Base-by-base conservation (phyloP, 768 basidiomycete genomes). In the Lenzites betulinus region DNA sequence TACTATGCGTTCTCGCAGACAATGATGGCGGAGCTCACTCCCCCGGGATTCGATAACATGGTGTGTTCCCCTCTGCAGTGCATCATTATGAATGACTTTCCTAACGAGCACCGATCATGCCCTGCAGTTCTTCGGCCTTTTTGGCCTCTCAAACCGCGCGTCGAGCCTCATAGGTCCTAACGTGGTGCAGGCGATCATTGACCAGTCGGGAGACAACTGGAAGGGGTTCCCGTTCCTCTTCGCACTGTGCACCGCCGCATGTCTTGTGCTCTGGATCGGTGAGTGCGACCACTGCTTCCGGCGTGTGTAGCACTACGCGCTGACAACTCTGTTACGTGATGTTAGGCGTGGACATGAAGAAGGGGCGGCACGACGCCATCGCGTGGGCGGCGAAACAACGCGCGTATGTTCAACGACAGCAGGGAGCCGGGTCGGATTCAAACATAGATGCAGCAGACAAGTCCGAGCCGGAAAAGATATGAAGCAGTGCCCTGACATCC, bases 21-120 rank as follows among this genome's bases (percentile, higher is more conserved):
- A 0, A 89, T 91, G 88, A 92, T 92, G 90, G 89, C 90, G 0
- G 93, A 95, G 71, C 82, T 95, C 11, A 86, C 89, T 5, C 92
- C 92, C 12, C 89, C 90, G 0, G 93, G 92, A 0, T 94, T 90
- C 68, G 92, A 94, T 65, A 91, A 92, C 69, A 92, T 85, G 84
- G 83, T 81, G 56, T 22, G 68, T 54, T 9, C 22, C 16, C 43
- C 22, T 7, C n/a, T n/a, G n/a, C n/a, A n/a, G n/a, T 23, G n/a
- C 8, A 43, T 43, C 3, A 1, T 22, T 46, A 2, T 25, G 22
- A 22, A 6, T 15, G 13, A 13, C 44, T 11, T 91, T 91, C 0
- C 90, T 90, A 0, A 92, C 28, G 28, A 8, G 16, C 33, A 11
- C 46, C 33, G 3, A 25, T 25, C 8, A 48, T 7, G 42, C 25